A percentile compares a stretch with the other conserved stretches of the same genome.
phyloP scores from a whole-genome alignment of 2,329 filamentous ascomycete genomes.

The Byssochlamys sp. region DNA sequence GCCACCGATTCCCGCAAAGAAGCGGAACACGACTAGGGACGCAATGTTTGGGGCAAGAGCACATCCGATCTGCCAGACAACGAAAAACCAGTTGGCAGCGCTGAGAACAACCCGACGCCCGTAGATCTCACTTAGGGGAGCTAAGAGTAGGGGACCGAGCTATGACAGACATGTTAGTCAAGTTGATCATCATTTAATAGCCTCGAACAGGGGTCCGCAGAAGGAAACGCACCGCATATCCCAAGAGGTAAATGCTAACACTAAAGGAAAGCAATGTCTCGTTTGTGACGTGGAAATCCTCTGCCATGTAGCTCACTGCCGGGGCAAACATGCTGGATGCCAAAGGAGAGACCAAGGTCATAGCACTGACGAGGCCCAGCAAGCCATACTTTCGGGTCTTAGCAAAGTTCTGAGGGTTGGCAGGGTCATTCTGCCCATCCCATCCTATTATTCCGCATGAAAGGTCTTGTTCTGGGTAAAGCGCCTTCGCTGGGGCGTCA shows the following conservation, averaged over 20 bases:
- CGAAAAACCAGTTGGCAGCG: conserved; percentile 48
- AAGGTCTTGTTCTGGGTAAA: conserved; percentile 42
- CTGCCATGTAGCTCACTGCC: conserved; percentile 13
- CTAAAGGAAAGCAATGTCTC: conserved; percentile 19
- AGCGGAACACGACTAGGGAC: conserved; percentile 53
- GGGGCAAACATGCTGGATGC: conserved; percentile 27
- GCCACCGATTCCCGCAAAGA: conserved; percentile 46
- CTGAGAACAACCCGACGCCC: conserved; percentile 53
- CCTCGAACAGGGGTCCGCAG: background rate
- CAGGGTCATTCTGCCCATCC: conserved; percentile 50
- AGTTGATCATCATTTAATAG: background rate
- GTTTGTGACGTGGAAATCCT: conserved; percentile 14
- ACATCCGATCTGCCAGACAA: conserved; percentile 52
- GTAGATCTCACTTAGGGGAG: conserved; percentile 56
- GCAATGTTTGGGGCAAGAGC: conserved; percentile 49
- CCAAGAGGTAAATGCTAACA: conserved; percentile 22
- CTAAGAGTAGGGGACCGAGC: conserved; percentile 52
- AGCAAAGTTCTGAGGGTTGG: conserved; percentile 48
- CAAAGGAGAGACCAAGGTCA: conserved; percentile 23
- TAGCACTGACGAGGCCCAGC: conserved; percentile 15
- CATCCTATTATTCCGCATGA: conserved; percentile 49
- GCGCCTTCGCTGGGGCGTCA: background rate
- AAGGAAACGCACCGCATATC: conserved; percentile 15
- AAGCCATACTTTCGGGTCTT: conserved; percentile 13
- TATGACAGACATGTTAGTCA: background rate